A percentile compares a stretch with the other conserved stretches of the same genome.
Evolutionary conservation across 768 basidiomycete species (phyloP).

Genomic region (Asterophora lycoperdoides): DNA sequence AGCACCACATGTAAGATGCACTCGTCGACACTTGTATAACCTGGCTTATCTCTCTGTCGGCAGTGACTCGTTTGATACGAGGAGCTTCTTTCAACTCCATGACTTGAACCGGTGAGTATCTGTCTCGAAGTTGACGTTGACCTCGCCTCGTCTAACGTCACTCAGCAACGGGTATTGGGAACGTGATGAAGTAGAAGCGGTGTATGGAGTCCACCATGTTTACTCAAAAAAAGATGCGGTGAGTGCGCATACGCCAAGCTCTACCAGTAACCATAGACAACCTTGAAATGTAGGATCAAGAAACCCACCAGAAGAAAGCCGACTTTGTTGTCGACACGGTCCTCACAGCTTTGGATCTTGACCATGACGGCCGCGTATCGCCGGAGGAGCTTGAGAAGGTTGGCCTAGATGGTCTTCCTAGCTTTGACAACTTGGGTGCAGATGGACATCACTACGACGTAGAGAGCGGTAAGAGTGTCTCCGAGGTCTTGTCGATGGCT

Average conservation of each 20-base stretch:
- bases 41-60: constrained; percentile 7
- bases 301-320: constrained; percentile 79
- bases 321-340: constrained; percentile 71
- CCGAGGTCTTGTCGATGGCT: neutral
- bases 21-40: neutral
- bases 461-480: constrained; percentile 67
- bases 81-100: constrained; percentile 94
- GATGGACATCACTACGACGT: constrained; percentile 93
- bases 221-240: constrained; percentile 80
- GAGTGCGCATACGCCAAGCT: too few species aligned
- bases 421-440: constrained; percentile 78
- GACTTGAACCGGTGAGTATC: constrained; percentile 76
- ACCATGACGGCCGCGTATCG: constrained; percentile 66
- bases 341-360: constrained; percentile 65
- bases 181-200: constrained; percentile 84
- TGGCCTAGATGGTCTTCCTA: constrained; percentile 75
- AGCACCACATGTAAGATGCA: constrained; percentile 73
- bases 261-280: neutral
- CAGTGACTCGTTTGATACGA: constrained; percentile 78
- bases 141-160: neutral
- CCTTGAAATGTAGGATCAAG: constrained; percentile 50
- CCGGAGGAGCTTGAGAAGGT: constrained; percentile 68
- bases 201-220: constrained; percentile 94
- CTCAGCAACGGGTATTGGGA: constrained; percentile 81
- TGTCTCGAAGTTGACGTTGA: neutral